Percentiles rank a stretch among this genome's conserved stretches.
Conservation (phyloP, 352 stramenopile genomes). For the Phytophthora pistaciae region DNA sequence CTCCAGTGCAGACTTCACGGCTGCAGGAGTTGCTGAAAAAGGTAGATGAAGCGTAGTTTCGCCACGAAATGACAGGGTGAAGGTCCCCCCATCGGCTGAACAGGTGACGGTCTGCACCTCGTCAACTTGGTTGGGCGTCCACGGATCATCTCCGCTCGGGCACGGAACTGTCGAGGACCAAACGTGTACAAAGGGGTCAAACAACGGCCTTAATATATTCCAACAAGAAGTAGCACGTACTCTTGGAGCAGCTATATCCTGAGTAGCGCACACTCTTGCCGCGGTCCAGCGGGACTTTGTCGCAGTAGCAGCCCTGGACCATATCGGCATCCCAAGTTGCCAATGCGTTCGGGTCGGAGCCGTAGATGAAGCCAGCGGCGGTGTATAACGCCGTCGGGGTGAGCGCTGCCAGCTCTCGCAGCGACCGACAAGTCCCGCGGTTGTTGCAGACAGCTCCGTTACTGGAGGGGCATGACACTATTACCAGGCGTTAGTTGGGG, state of each 20-base stretch:
- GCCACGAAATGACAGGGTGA: slow-evolving; percentile 83
- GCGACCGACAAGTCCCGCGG: slow-evolving; percentile 54
- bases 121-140: slow-evolving; percentile 73
- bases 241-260: slow-evolving; percentile 84
- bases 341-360: slow-evolving; percentile 71
- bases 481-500: background rate
- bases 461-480: slow-evolving; percentile 60
- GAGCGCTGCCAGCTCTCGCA: slow-evolving; percentile 62
- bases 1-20: slow-evolving; percentile 58
- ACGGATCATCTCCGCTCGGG: slow-evolving; percentile 88
- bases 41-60: slow-evolving; percentile 60
- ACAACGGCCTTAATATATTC: background rate
- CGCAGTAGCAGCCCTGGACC: slow-evolving; percentile 88
- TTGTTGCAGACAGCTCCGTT: slow-evolving; percentile 48
- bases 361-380: slow-evolving; percentile 68
- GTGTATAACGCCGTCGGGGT: slow-evolving; percentile 50
- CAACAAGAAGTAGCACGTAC: slow-evolving; percentile 28
- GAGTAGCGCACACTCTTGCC: slow-evolving; percentile 61
- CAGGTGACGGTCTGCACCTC: slow-evolving; percentile 87
- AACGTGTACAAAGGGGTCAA: background rate
- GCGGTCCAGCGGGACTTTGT: slow-evolving; percentile 72
- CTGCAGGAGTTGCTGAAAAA: slow-evolving; percentile 28
- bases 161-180: slow-evolving; percentile 59
- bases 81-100: slow-evolving; percentile 69
- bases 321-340: slow-evolving; percentile 91